Conservation (phyloP, 1,139 yeast genomes). For the Scheffersomyces quercinus region DNA sequence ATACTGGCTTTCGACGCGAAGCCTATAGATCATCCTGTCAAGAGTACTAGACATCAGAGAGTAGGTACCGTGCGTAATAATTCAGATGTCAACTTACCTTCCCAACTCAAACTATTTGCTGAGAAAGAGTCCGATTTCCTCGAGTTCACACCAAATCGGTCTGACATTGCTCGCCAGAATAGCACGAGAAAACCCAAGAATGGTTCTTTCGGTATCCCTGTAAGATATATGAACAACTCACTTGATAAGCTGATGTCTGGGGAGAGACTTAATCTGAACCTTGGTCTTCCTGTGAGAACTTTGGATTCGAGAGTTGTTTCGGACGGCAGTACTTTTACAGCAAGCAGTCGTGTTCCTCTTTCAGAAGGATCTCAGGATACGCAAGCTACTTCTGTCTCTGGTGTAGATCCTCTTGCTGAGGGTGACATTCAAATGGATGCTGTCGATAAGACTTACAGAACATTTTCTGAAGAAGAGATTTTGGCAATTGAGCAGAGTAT, state of each 20-base stretch:
- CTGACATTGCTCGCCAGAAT: conserved; percentile 35
- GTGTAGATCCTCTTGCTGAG: neutral
- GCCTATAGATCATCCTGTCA: neutral
- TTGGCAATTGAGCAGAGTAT: conserved; percentile 45
- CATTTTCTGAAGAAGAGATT: conserved; percentile 41
- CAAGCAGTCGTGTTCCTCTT: neutral
- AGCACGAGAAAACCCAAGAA: conserved; percentile 38
- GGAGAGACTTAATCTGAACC: neutral
- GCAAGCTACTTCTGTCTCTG: neutral
- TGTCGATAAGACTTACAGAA: conserved; percentile 9
- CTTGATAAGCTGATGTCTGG: conserved; percentile 2
- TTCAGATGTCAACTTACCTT: conserved; percentile 45
- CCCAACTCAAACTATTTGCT: conserved; percentile 54
- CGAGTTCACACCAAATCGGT: conserved; percentile 33
- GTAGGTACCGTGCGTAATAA: neutral
- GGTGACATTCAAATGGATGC: neutral
- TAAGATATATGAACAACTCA: conserved; percentile 12
- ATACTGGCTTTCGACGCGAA: conserved; percentile 1
- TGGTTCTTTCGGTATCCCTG: conserved; percentile 29
- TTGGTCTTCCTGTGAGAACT: neutral
- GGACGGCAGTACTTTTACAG: neutral
- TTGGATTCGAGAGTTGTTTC: conserved; percentile 1
- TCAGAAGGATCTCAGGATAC: neutral
- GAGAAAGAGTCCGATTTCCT: conserved; percentile 34
- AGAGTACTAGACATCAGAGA: neutral